Percentiles rank a stretch among this genome's conserved stretches.
Conservation (phyloP, 2,329 filamentous ascomycete species). For the Macroventuria anomochaeta region DNA sequence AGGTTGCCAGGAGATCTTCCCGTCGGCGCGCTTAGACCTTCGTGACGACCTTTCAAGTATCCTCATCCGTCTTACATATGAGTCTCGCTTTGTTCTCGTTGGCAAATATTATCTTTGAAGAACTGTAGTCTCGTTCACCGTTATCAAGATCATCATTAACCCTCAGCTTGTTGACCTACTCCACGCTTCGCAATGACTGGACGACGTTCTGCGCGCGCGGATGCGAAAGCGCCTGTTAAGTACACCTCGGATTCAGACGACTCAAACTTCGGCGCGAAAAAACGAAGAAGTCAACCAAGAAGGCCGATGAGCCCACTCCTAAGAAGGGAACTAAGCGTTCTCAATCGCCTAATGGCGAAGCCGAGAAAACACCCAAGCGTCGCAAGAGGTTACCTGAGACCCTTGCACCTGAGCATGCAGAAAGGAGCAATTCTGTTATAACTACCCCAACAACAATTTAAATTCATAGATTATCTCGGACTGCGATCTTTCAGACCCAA, state of each 20-base stretch:
- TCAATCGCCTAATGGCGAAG: neutral
- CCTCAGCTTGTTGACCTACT: neutral
- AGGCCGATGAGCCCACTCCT: neutral
- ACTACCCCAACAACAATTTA: too few relatives aligned
- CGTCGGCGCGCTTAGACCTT: slow-evolving; percentile 5
- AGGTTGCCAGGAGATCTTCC: slow-evolving; percentile 2
- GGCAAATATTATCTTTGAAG: too few relatives aligned
- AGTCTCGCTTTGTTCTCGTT: neutral
- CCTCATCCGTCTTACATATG: neutral
- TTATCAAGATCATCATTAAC: too few relatives aligned
- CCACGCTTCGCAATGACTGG: slow-evolving; percentile 15
- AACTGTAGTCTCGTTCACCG: too few relatives aligned
- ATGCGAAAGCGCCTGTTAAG: slow-evolving; percentile 21
- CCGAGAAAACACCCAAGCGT: slow-evolving; percentile 13
- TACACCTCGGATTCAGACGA: slow-evolving; percentile 23
- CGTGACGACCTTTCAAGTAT: neutral
- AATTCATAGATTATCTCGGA: too few relatives aligned
- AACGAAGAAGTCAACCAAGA: slow-evolving; percentile 4
- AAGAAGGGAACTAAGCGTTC: slow-evolving; percentile 2
- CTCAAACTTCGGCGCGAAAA: slow-evolving; percentile 21
- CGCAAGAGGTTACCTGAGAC: slow-evolving; percentile 4
- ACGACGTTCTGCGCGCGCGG: slow-evolving; percentile 20
- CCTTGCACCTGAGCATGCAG: slow-evolving; percentile 3
- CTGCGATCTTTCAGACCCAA: too few relatives aligned
- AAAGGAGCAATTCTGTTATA: too few relatives aligned